Conservation (phyloP, 768 basidiomycete genomes). For the Chlorophyllum brunneum region DNA sequence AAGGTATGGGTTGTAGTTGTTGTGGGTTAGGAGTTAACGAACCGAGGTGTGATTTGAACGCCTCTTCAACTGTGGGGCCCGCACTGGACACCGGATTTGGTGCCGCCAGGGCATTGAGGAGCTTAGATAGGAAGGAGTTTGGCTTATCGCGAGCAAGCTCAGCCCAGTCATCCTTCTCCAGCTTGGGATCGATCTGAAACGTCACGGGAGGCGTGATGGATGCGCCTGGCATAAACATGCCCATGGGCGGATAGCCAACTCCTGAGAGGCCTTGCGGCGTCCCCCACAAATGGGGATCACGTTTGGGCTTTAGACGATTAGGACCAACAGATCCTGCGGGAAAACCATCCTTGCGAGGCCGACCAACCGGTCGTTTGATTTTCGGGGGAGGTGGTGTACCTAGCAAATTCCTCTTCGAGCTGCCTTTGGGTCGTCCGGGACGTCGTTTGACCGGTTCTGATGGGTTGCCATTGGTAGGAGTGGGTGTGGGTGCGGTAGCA, state of each 20-base stretch:
- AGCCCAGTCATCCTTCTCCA: constrained; percentile 62
- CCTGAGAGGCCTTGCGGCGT: constrained; percentile 12
- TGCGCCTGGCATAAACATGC: constrained; percentile 13
- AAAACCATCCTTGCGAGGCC: constrained; percentile 78
- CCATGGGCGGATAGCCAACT: constrained; percentile 11
- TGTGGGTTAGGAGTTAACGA: constrained; percentile 52
- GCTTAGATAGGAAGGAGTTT: constrained; percentile 50
- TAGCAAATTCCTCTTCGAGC: constrained; percentile 61
- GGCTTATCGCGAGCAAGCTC: constrained; percentile 53
- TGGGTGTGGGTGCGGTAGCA: background rate
- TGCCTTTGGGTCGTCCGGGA: constrained; percentile 77
- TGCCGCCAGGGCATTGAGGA: constrained; percentile 55
- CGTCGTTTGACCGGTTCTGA: constrained; percentile 47
- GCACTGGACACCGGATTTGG: constrained; percentile 60
- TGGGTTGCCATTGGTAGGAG: background rate
- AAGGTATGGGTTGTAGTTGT: constrained; percentile 53
- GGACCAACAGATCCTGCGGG: constrained; percentile 71
- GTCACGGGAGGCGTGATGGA: constrained; percentile 28
- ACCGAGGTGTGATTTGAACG: constrained; percentile 72
- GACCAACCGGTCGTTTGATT: constrained; percentile 73
- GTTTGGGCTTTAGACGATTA: constrained; percentile 29
- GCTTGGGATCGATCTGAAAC: constrained; percentile 47
- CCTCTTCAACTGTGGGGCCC: constrained; percentile 68
- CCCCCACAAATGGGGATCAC: constrained; percentile 12
- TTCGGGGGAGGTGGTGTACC: constrained; percentile 36